Conservation (phyloP, 2,329 filamentous ascomycete species). For the Epichloe aotearoae region DNA sequence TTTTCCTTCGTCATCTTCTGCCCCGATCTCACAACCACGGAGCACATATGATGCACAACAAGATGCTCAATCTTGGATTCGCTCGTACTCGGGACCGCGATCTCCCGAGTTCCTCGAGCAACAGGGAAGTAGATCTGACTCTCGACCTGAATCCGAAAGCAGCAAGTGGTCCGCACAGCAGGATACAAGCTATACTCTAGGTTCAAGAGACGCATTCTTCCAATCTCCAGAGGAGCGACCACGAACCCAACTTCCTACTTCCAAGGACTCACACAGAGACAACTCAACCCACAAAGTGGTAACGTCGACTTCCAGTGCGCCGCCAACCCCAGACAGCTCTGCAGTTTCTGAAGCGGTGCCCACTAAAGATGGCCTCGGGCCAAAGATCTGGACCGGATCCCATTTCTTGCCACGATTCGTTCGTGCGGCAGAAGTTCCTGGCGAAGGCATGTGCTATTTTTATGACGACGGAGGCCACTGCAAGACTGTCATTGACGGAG, state of each 20-base stretch:
- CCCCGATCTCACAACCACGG: constrained; percentile 29
- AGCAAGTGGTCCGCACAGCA: constrained; percentile 25
- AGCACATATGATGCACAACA: constrained; percentile 32
- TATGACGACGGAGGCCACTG: constrained; percentile 78
- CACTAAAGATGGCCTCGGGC: constrained; percentile 47
- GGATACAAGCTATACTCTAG: constrained; percentile 31
- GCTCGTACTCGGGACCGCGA: constrained; percentile 29
- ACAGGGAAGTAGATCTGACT: constrained; percentile 22
- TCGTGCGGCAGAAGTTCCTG: constrained; percentile 52
- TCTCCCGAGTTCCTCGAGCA: constrained; percentile 31
- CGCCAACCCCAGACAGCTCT: constrained; percentile 16
- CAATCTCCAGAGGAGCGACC: constrained; percentile 22
- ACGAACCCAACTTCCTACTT: constrained; percentile 23
- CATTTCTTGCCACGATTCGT: constrained; percentile 56
- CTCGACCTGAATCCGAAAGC: constrained; percentile 22
- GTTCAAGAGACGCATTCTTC: constrained; percentile 25
- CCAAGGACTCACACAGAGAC: constrained; percentile 18
- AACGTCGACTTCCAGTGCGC: constrained; percentile 14
- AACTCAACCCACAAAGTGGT: constrained; percentile 15
- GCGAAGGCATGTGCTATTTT: constrained; percentile 71
- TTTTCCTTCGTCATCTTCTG: constrained; percentile 28
- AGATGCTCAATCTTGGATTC: constrained; percentile 23
- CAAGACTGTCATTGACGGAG: constrained; percentile 72
- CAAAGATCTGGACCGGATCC: constrained; percentile 57
- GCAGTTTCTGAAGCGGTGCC: constrained; percentile 29